Percentiles rank a stretch among this genome's conserved stretches.
These are phyloP conservation scores for Ramalina intermedia DNA, from an alignment of 495 filamentous ascomycete species.

Conservation along the genomic window DNA sequence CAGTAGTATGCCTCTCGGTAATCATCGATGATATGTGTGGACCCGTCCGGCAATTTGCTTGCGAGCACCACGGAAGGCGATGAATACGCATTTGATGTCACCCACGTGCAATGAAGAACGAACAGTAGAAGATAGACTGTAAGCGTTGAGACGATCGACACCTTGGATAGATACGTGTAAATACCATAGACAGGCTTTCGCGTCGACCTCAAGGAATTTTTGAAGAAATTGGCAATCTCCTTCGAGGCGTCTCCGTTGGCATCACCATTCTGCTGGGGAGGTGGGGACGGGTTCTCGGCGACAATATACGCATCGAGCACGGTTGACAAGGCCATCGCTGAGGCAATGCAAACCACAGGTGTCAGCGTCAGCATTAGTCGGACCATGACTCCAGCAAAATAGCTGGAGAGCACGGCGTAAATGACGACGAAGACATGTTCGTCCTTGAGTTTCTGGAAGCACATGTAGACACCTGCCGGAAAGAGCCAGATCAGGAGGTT, in stretches of 20 bases:
- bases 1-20: conserved; percentile 99
- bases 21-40: conserved; percentile 97
- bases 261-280: conserved; percentile 34
- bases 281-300: conserved; percentile 31
- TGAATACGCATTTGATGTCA: conserved; percentile 96
- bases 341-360: conserved; percentile 88
- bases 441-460: conserved; percentile 83
- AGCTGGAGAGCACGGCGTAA: conserved; percentile 86
- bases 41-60: conserved; percentile 82
- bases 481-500: conserved; percentile 98
- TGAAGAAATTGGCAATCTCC: conserved; percentile 15
- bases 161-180: conserved; percentile 66
- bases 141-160: conserved; percentile 52
- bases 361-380: conserved; percentile 96
- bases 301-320: conserved; percentile 78
- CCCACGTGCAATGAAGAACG: conserved; percentile 97
- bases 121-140: conserved; percentile 78
- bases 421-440: conserved; percentile 98
- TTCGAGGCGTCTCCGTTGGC: conserved; percentile 21
- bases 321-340: conserved; percentile 76
- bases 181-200: conserved; percentile 67
- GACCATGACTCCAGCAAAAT: conserved; percentile 99
- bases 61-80: conserved; percentile 96
- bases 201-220: conserved; percentile 47
- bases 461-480: conserved; percentile 96